Conservation (phyloP, 331 rosid species). For the Stylosanthes scabra region DNA sequence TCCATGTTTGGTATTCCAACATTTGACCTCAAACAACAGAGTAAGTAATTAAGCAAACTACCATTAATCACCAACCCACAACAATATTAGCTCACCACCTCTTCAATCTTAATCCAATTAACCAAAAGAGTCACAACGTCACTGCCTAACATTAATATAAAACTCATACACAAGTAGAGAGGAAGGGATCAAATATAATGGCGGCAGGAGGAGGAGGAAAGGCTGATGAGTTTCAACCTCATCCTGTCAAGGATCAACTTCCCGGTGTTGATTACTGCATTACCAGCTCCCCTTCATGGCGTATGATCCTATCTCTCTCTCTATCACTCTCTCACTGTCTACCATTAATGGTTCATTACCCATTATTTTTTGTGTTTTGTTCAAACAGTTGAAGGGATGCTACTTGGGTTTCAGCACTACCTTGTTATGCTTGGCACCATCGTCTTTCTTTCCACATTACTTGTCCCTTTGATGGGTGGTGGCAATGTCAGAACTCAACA, state of each 20-base stretch:
- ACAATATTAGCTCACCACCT: neutral
- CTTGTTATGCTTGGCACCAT: constrained; percentile 80
- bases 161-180: neutral
- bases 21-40: constrained; percentile 35
- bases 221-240: constrained; percentile 70
- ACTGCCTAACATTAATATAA: constrained; percentile 22
- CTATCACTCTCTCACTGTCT: neutral
- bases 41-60: constrained; percentile 40
- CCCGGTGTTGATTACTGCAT: constrained; percentile 82
- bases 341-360: neutral
- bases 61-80: neutral
- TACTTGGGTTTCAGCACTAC: constrained; percentile 85
- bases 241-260: constrained; percentile 84
- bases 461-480: constrained; percentile 90
- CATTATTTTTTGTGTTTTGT: constrained; percentile 3
- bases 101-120: neutral
- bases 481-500: constrained; percentile 91
- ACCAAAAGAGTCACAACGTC: constrained; percentile 40
- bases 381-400: constrained; percentile 75
- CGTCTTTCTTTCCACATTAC: constrained; percentile 65
- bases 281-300: constrained; percentile 80
- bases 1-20: constrained; percentile 59
- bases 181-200: constrained; percentile 32
- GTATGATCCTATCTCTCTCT: constrained; percentile 44
- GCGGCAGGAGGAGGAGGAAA: constrained; percentile 52